Evolutionary conservation across 192 early-diverging fungal genomes (phyloP), one percentile per base, ranked within the genome.

Genomic region (Coemansia sp.): DNA sequence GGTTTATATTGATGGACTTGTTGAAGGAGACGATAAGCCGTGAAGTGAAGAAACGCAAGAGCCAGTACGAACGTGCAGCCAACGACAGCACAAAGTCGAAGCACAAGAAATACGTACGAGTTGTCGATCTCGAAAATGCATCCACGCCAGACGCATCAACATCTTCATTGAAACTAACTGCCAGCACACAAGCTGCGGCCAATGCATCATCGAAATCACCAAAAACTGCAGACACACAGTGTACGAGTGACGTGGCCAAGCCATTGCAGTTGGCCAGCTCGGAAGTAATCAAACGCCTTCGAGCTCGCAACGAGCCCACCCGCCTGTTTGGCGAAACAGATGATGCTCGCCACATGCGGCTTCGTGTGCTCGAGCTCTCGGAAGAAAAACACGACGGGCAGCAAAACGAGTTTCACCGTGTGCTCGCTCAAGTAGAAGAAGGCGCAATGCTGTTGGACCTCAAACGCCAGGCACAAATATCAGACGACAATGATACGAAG

Each of bases 311-410:
- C 49, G 87, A 97, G 63, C 97, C 97, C 34, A 94, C 96, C 64
- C 84, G 90, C 9, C 73, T 97, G 38, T 99, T 99, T 72, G 97
- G 89, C 44, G 97, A 99, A 69, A 87, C 89, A 9, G 87, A 94
- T 69, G 69, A 75, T 26, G 81, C 90, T 65, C 89, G 97, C 19
- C 86, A 89, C 40, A 75, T 80, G 50, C 90, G 96, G 50, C 80
- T 98, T 38, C 87, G 92, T 60, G 74, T 81, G 15, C 62, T 97
- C 40, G 94, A 97, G 71, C 64, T 91, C 10, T 85, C 84, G 6
- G 94, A 98, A 63, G 92, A 96, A 63, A 83, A 86, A 21, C 74
- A 83, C 34, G 87, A 88, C 22, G 94, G 94, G 38, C 94, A 95
- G 75, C 86, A 86, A 17, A 98, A 98, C 81, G 96, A 98, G 72